phyloP scores from a whole-genome alignment of 495 filamentous ascomycete genomes.

The Podospora anserina region DNA sequence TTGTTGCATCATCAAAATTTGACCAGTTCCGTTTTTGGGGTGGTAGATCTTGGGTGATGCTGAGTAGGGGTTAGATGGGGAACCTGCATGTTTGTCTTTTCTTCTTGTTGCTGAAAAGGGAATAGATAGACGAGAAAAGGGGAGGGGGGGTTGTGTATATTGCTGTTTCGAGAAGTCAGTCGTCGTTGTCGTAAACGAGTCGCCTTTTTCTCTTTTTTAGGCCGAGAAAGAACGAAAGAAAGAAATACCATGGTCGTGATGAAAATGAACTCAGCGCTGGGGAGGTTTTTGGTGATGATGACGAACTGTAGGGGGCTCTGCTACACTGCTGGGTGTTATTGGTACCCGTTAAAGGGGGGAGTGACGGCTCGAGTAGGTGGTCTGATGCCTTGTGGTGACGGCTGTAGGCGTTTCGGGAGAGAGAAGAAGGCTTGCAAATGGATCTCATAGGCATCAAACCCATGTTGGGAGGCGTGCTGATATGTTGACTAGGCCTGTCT shows the following conservation, averaged over 20 bases:
- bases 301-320: not conserved
- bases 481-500: too few species aligned
- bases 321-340: too few species aligned
- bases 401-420: too few species aligned
- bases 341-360: too few species aligned
- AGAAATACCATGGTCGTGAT: conserved; percentile 4
- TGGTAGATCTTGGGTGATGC: not conserved
- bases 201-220: not conserved
- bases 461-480: too few species aligned
- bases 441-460: too few species aligned
- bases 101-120: not conserved
- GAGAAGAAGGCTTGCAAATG: too few species aligned
- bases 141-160: not conserved
- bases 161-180: conserved; percentile 1
- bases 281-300: not conserved
- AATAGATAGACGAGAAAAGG: not conserved
- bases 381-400: too few species aligned
- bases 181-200: not conserved
- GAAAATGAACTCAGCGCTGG: not conserved
- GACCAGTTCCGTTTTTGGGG: not conserved
- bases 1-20: not conserved
- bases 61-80: not conserved
- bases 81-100: not conserved
- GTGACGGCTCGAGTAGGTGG: too few species aligned
- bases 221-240: not conserved